Conservation (phyloP, 768 basidiomycete genomes). For the Strobilomyces dryophilus region DNA sequence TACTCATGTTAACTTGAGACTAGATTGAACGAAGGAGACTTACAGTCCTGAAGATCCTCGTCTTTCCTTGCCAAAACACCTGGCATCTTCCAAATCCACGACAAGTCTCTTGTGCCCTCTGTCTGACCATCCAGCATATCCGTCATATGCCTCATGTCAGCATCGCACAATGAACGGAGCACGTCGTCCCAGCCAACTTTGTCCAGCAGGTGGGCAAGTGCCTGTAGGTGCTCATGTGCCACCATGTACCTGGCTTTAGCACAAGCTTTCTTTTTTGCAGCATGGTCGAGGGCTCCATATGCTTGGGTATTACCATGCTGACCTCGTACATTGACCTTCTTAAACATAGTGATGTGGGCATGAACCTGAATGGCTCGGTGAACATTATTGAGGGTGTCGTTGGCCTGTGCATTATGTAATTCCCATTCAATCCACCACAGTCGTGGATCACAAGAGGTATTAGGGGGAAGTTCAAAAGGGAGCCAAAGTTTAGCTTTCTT, state of each 20-base stretch:
- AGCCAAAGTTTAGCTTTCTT: not conserved
- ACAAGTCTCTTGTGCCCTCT: not conserved
- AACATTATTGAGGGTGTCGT: not conserved
- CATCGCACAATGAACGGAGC: not conserved
- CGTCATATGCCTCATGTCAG: not conserved
- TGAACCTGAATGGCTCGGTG: not conserved
- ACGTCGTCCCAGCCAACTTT: not conserved
- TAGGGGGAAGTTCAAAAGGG: not conserved
- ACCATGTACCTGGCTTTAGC: not conserved
- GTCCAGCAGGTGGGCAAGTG: too few relatives aligned
- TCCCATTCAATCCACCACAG: not conserved
- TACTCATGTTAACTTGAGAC: not conserved
- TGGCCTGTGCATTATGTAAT: not conserved
- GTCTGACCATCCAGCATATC: not conserved
- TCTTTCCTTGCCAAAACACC: not conserved
- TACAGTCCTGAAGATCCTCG: not conserved
- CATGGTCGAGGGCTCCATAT: not conserved
- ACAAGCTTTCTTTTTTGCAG: not conserved
- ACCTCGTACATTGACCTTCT: not conserved
- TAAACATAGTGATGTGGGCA: not conserved
- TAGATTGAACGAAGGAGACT: not conserved
- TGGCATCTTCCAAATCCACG: not conserved
- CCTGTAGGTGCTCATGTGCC: not conserved
- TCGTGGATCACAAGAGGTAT: not conserved
- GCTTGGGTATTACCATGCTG: not conserved